A percentile compares a stretch with the other conserved stretches of the same genome.
These are phyloP conservation scores for Fraxinus cuspidata DNA, from an alignment of 257 asterid genomes.

Conservation along the genomic window DNA sequence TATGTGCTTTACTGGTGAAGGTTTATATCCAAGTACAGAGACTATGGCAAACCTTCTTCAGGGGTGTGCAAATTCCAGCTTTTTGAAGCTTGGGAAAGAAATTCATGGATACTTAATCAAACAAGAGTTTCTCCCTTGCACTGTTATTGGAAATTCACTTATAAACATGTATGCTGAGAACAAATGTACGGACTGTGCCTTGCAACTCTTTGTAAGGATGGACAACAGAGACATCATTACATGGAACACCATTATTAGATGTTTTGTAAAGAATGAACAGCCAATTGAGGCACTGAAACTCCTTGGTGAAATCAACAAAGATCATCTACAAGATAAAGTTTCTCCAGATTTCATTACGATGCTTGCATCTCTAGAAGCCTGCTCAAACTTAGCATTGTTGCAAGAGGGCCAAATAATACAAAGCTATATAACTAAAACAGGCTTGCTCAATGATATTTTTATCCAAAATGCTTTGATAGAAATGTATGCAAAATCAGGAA, in stretches of 20 bases:
- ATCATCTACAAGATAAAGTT: constrained; percentile 18
- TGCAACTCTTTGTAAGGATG: constrained; percentile 37
- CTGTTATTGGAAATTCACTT: constrained; percentile 43
- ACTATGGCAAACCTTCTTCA: constrained; percentile 51
- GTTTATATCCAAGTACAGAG: constrained; percentile 38
- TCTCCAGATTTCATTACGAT: constrained; percentile 47
- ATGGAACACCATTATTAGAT: constrained; percentile 51
- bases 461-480: constrained; percentile 52
- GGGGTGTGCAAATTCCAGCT: constrained; percentile 34
- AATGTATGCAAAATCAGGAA: constrained; percentile 52
- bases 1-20: constrained; percentile 37
- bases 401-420: constrained; percentile 41
- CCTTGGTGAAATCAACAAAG: constrained; percentile 34
- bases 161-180: constrained; percentile 45
- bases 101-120: constrained; percentile 51
- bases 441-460: constrained; percentile 38
- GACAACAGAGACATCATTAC: constrained; percentile 39
- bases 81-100: constrained; percentile 34
- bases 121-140: constrained; percentile 39
- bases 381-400: constrained; percentile 39
- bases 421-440: constrained; percentile 38
- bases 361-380: constrained; percentile 44
- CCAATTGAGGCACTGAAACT: constrained; percentile 35
- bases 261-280: constrained; percentile 42
- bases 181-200: constrained; percentile 27